A percentile compares a stretch with the other conserved stretches of the same genome.
These are phyloP conservation scores for Penicillium waksmanii DNA, from an alignment of 495 filamentous ascomycete species.

Conservation along the genomic window DNA sequence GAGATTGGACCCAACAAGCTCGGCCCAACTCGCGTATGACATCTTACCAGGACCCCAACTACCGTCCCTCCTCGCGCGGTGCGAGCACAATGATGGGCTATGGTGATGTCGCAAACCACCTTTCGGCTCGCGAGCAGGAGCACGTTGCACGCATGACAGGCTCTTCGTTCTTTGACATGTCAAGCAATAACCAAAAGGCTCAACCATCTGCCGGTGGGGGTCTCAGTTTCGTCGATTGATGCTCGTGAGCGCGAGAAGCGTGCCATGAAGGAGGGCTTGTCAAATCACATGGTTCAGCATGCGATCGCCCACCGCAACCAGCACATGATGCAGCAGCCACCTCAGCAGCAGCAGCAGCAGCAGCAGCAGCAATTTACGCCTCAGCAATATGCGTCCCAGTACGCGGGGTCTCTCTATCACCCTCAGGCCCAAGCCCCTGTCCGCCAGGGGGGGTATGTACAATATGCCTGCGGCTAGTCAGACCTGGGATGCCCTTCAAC, in stretches of 20 bases:
- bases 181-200: constrained; percentile 52
- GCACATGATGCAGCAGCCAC: constrained; percentile 43
- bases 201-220: constrained; percentile 54
- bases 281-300: constrained; percentile 73
- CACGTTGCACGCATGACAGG: constrained; percentile 88
- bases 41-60: constrained; percentile 40
- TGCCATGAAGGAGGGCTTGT: constrained; percentile 70
- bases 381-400: constrained; percentile 28
- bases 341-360: constrained; percentile 44
- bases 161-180: constrained; percentile 76
- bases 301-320: constrained; percentile 78
- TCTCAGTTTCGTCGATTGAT: constrained; percentile 76
- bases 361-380: neutral
- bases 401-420: constrained; percentile 26
- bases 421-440: constrained; percentile 16
- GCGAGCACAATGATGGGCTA: constrained; percentile 47
- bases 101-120: constrained; percentile 62
- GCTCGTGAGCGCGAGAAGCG: constrained; percentile 74
- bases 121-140: constrained; percentile 93
- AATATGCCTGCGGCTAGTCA: constrained; percentile 46
- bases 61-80: constrained; percentile 56
- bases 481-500: constrained; percentile 48
- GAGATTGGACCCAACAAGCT: constrained; percentile 58
- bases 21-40: constrained; percentile 44
- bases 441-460: constrained; percentile 34